Percentiles rank a stretch among this genome's conserved stretches.
These are phyloP conservation scores for Nothopassalora personata DNA, from an alignment of 2,329 filamentous ascomycete species.

Conservation along the genomic window DNA sequence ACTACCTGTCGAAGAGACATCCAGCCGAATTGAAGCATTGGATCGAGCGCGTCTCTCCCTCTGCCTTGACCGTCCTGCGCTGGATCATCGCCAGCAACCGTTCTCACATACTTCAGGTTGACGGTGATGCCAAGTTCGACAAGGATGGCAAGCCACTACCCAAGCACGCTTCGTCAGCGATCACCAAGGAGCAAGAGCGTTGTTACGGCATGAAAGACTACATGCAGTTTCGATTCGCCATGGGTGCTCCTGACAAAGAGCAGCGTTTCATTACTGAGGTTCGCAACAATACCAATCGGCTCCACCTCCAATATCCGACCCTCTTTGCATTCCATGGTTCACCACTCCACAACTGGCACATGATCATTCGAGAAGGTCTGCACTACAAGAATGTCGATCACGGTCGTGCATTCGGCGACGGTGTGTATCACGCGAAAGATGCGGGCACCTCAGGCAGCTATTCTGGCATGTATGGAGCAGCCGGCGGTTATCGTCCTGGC, in stretches of 20 bases:
- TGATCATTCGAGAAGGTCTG: conserved; percentile 76
- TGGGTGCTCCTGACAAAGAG: conserved; percentile 85
- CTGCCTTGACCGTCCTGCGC: conserved; percentile 63
- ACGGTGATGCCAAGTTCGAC: conserved; percentile 30
- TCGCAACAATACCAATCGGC: conserved; percentile 38
- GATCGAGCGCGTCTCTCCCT: conserved; percentile 57
- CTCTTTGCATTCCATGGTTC: conserved; percentile 88
- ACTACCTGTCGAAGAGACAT: conserved; percentile 39
- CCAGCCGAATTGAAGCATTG: conserved; percentile 46
- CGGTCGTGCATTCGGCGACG: conserved; percentile 70
- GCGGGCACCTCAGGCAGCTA: conserved; percentile 56
- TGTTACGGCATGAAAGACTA: conserved; percentile 61
- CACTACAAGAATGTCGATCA: conserved; percentile 60
- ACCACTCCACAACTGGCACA: conserved; percentile 73
- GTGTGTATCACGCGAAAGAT: conserved; percentile 70
- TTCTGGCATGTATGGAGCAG: conserved; percentile 18
- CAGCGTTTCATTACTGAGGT: conserved; percentile 64
- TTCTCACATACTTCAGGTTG: conserved; percentile 76
- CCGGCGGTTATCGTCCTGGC: background rate
- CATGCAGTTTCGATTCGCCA: conserved; percentile 80
- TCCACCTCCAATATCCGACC: conserved; percentile 54
- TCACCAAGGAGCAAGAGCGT: conserved; percentile 32
- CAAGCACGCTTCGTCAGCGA: conserved; percentile 13
- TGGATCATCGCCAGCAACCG: conserved; percentile 91
- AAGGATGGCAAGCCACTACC: background rate